These are phyloP conservation scores for Neonectria coccinea DNA, from an alignment of 2,329 filamentous ascomycete genomes.

Conservation along the genomic window DNA sequence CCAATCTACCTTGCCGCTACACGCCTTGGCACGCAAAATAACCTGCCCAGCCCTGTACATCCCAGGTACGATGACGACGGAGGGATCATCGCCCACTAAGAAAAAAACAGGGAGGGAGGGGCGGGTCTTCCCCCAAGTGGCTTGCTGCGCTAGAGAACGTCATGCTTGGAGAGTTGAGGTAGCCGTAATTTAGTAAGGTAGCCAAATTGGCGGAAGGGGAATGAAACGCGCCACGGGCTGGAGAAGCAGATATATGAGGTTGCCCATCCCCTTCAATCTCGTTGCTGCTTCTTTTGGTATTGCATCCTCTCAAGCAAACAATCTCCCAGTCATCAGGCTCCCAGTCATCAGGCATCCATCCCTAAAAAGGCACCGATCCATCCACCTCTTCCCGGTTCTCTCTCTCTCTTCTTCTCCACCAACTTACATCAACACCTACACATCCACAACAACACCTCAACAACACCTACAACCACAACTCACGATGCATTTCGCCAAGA, in stretches of 20 bases:
- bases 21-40: neutral
- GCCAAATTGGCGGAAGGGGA: conserved; percentile 14
- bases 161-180: neutral
- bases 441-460: neutral
- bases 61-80: neutral
- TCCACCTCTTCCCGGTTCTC: neutral
- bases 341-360: conserved; percentile 2
- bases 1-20: neutral
- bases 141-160: neutral
- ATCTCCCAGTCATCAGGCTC: neutral
- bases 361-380: neutral
- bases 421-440: neutral
- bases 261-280: conserved; percentile 1
- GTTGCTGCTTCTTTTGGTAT: no score
- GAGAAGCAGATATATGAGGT: conserved; percentile 9
- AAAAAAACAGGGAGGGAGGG: neutral
- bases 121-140: neutral
- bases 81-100: neutral
- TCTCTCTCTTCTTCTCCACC: neutral
- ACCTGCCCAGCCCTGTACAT: neutral
- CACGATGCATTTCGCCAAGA: conserved; percentile 43
- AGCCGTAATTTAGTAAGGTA: neutral
- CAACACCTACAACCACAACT: conserved; percentile 5
- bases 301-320: conserved; percentile 1
- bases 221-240: neutral